Evolutionary conservation across 352 stramenopile genomes (phyloP).

Genomic region (Phytopythium kandeliae): DNA sequence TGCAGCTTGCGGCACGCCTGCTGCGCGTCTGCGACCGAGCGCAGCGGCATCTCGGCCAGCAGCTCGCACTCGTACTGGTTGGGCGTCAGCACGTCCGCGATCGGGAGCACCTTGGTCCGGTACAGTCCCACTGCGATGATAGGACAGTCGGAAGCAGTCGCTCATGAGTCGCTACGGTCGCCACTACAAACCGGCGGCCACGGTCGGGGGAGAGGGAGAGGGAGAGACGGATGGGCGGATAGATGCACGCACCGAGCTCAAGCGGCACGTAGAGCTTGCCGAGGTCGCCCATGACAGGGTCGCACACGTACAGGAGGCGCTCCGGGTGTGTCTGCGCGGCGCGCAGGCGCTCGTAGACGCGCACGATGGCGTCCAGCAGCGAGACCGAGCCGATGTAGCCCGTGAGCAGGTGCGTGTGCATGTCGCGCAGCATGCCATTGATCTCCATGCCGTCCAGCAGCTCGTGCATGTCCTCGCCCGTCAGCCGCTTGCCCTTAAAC

Average conservation of each 20-base stretch:
- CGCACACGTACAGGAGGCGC: slow-evolving; percentile 71
- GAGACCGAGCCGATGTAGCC: slow-evolving; percentile 73
- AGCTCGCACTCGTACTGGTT: slow-evolving; percentile 87
- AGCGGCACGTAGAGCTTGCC: slow-evolving; percentile 76
- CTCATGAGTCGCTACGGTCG: too few relatives aligned
- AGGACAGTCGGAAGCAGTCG: too few relatives aligned
- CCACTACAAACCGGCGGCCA: too few relatives aligned
- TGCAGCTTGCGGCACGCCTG: slow-evolving; percentile 74
- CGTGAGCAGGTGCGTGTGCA: slow-evolving; percentile 78
- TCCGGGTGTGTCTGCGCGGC: slow-evolving; percentile 43
- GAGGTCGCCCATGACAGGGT: slow-evolving; percentile 80
- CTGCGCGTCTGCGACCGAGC: slow-evolving; percentile 57
- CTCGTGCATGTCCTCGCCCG: slow-evolving; percentile 68
- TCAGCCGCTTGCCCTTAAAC: slow-evolving; percentile 68
- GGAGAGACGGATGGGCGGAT: too few relatives aligned
- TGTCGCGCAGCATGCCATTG: slow-evolving; percentile 60
- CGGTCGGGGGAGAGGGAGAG: too few relatives aligned
- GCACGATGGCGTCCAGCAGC: slow-evolving; percentile 66
- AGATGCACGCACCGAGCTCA: slow-evolving; percentile 58
- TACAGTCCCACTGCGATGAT: slow-evolving; percentile 65
- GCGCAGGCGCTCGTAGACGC: slow-evolving; percentile 50
- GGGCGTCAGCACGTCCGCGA: slow-evolving; percentile 78
- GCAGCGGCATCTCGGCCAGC: slow-evolving; percentile 64
- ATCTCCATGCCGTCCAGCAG: slow-evolving; percentile 72
- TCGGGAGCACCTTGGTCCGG: slow-evolving; percentile 64